Evolutionary conservation across 352 stramenopile species (phyloP).

Genomic region (Pythium sp.): DNA sequence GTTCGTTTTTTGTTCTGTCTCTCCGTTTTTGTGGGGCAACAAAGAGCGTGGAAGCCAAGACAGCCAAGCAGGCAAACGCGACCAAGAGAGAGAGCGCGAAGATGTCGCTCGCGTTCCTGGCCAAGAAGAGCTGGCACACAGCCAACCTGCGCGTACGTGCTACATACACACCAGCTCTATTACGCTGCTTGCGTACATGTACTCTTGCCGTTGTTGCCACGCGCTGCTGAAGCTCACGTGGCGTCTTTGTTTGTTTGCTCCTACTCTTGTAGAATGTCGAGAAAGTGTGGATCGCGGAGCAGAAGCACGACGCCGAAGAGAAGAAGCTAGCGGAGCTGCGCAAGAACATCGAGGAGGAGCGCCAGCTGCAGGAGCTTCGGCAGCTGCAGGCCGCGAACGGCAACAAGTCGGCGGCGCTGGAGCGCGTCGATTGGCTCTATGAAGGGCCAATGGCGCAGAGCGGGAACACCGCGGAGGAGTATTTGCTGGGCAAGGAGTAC

Average conservation of each 20-base stretch:
- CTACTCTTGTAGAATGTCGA: slow-evolving; percentile 90
- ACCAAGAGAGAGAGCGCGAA: slow-evolving; percentile 12
- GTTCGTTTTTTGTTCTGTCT: background rate
- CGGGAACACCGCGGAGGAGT: slow-evolving; percentile 84
- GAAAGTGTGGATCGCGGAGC: slow-evolving; percentile 97
- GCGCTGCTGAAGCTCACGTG: background rate
- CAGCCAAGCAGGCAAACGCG: background rate
- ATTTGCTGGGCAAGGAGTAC: slow-evolving; percentile 92
- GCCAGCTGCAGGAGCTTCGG: slow-evolving; percentile 93
- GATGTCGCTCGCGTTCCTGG: slow-evolving; percentile 92
- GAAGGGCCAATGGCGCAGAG: slow-evolving; percentile 84
- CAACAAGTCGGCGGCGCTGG: slow-evolving; percentile 74
- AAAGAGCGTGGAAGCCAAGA: background rate
- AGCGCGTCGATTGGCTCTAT: slow-evolving; percentile 97
- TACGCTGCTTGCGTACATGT: background rate
- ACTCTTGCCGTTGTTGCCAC: background rate
- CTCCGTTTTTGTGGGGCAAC: background rate
- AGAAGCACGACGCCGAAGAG: slow-evolving; percentile 92
- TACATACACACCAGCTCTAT: background rate
- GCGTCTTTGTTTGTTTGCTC: slow-evolving; percentile 10
- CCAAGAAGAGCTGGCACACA: slow-evolving; percentile 98
- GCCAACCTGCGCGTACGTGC: slow-evolving; percentile 88
- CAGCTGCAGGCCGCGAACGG: slow-evolving; percentile 87
- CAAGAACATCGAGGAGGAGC: slow-evolving; percentile 96
- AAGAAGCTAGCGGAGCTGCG: slow-evolving; percentile 93